These are phyloP conservation scores for Hypoxylon sp. DNA, from an alignment of 2,329 filamentous ascomycete species.

Conservation along the genomic window DNA sequence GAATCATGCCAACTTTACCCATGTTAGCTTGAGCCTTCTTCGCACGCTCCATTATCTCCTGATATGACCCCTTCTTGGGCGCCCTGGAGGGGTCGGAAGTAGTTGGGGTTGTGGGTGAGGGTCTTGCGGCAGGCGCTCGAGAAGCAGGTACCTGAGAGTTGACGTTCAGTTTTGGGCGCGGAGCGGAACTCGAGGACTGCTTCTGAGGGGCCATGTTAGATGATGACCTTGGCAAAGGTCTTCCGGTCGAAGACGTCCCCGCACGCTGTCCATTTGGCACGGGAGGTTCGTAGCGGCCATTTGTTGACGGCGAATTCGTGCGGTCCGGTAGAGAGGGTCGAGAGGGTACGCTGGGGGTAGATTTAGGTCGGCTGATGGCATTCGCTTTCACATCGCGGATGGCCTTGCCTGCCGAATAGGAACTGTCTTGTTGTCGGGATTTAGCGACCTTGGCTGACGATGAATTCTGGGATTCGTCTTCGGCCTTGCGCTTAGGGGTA, in stretches of 20 bases:
- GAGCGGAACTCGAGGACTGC: constrained; percentile 27
- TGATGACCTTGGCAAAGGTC: constrained; percentile 9
- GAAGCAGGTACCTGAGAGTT: constrained; percentile 25
- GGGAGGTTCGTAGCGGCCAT: constrained; percentile 40
- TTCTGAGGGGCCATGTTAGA: constrained; percentile 29
- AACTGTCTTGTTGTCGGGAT: constrained; percentile 41
- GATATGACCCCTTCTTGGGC: constrained; percentile 77
- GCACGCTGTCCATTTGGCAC: constrained; percentile 33
- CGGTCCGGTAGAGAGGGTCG: constrained; percentile 43
- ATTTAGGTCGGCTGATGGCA: constrained; percentile 35
- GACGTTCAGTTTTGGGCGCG: constrained; percentile 37
- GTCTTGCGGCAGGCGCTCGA: constrained; percentile 38
- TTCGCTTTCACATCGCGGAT: constrained; percentile 39
- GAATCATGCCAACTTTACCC: constrained; percentile 73
- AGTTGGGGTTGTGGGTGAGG: constrained; percentile 41
- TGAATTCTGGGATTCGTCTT: constrained; percentile 52
- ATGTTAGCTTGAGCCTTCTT: constrained; percentile 69
- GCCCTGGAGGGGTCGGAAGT: constrained; percentile 47
- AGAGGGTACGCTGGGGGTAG: constrained; percentile 35
- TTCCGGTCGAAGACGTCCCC: constrained; percentile 33
- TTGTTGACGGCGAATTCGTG: constrained; percentile 38
- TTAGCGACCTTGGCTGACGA: constrained; percentile 41
- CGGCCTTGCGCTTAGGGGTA: constrained; percentile 64
- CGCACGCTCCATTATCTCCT: constrained; percentile 76
- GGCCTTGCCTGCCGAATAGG: constrained; percentile 41